phyloP scores from a whole-genome alignment of 164 flowering plant species.

The Nymphaea colorata region DNA sequence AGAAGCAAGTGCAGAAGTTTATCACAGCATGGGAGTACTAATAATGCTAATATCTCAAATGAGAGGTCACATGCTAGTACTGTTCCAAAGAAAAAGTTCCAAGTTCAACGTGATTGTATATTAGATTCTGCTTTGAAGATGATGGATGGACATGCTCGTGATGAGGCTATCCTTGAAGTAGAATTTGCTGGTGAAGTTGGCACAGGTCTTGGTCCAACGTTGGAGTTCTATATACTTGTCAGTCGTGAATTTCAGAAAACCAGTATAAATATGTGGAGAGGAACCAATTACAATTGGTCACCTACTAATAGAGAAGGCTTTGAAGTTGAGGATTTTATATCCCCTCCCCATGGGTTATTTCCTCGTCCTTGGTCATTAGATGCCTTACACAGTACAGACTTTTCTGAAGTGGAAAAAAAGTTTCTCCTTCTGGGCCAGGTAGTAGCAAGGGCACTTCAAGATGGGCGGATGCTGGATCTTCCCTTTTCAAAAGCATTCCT shows the following conservation, averaged over 20 bases:
- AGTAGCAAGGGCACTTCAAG: conserved; percentile 83
- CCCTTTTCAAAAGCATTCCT: conserved; percentile 79
- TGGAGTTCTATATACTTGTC: conserved; percentile 87
- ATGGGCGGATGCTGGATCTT: conserved; percentile 84
- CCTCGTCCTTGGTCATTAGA: conserved; percentile 79
- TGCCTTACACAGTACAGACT: conserved; percentile 21
- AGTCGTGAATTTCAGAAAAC: conserved; percentile 77
- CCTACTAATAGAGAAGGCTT: background rate
- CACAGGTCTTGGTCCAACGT: conserved; percentile 94
- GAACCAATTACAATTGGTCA: background rate
- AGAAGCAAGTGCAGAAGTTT: conserved; percentile 16
- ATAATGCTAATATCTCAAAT: conserved; percentile 15
- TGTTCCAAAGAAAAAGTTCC: conserved; percentile 54
- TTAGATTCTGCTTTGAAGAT: conserved; percentile 65
- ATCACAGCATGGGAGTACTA: conserved; percentile 8
- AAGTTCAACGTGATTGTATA: conserved; percentile 38
- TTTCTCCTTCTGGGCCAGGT: conserved; percentile 77
- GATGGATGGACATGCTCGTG: conserved; percentile 47
- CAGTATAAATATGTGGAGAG: conserved; percentile 91
- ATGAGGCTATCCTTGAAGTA: conserved; percentile 53
- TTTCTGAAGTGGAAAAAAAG: conserved; percentile 45
- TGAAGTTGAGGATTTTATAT: conserved; percentile 11
- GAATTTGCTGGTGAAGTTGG: conserved; percentile 83
- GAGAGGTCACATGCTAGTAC: conserved; percentile 28
- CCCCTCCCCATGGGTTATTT: conserved; percentile 57